Conservation (phyloP, 2,329 filamentous ascomycete genomes). For the Xylariaceae sp. region DNA sequence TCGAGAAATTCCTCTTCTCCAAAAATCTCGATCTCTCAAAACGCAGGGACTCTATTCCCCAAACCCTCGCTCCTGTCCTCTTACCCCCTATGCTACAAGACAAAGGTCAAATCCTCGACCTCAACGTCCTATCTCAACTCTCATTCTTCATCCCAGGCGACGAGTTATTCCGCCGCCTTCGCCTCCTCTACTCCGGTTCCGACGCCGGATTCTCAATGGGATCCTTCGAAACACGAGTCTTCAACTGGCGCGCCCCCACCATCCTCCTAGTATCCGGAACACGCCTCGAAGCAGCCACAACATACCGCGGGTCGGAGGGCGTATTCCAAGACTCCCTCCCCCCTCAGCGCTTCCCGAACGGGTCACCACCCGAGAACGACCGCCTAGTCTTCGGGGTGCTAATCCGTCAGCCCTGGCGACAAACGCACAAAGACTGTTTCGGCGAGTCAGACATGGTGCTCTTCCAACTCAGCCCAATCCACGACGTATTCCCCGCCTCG, state of each 20-base stretch:
- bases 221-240: conserved; percentile 70
- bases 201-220: conserved; percentile 75
- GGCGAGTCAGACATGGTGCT: conserved; percentile 61
- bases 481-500: conserved; percentile 69
- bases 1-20: conserved; percentile 74
- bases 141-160: conserved; percentile 69
- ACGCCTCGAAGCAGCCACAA: conserved; percentile 49
- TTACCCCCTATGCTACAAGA: conserved; percentile 47
- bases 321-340: conserved; percentile 62
- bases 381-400: conserved; percentile 67
- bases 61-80: background rate
- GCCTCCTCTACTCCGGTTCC: conserved; percentile 67
- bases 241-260: conserved; percentile 75
- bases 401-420: conserved; percentile 65
- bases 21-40: conserved; percentile 67
- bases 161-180: conserved; percentile 63
- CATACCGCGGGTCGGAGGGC: conserved; percentile 49
- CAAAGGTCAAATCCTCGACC: conserved; percentile 60
- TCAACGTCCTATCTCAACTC: conserved; percentile 65
- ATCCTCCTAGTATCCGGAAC: conserved; percentile 68
- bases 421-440: conserved; percentile 66
- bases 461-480: conserved; percentile 70
- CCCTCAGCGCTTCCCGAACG: conserved; percentile 56
- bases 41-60: conserved; percentile 35
- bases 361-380: conserved; percentile 41